Conservation (phyloP, 768 basidiomycete species). For the Leccinum disarticulatum region DNA sequence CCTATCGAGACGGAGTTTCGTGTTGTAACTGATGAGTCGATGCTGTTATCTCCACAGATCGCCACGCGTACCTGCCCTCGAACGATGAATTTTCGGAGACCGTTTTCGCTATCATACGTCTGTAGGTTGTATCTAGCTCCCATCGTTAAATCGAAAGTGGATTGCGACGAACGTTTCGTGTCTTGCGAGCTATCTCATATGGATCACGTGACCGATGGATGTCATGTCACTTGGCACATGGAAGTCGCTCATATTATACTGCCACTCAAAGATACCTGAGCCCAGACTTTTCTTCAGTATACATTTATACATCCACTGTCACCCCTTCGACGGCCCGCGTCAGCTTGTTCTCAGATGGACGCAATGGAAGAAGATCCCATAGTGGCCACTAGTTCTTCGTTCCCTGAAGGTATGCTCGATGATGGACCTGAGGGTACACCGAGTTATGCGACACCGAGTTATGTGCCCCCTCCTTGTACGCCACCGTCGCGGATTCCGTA, state of each 20-base stretch:
- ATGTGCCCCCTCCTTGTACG: slow-evolving; percentile 23
- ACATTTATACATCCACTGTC: not conserved
- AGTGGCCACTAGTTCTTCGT: slow-evolving; percentile 23
- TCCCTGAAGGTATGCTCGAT: slow-evolving; percentile 21
- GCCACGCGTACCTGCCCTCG: not conserved
- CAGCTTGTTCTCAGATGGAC: slow-evolving; percentile 26
- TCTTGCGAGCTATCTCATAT: not conserved
- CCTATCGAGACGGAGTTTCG: not conserved
- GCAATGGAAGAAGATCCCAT: slow-evolving; percentile 36
- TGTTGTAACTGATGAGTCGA: not conserved
- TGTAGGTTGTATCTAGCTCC: slow-evolving; percentile 8
- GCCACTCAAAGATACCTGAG: slow-evolving; percentile 27
- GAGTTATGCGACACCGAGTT: slow-evolving; percentile 12
- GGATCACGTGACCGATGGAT: slow-evolving; percentile 22
- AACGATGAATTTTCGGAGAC: slow-evolving; percentile 3
- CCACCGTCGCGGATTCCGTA: not conserved
- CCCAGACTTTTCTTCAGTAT: slow-evolving; percentile 5
- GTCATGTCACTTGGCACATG: slow-evolving; percentile 1
- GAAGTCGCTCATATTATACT: slow-evolving; percentile 11
- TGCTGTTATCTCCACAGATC: not conserved
- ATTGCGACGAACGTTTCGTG: not conserved
- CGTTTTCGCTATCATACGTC: slow-evolving; percentile 1
- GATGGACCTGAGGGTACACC: slow-evolving; percentile 16
- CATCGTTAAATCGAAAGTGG: slow-evolving; percentile 1
- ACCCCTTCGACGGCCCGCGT: not conserved